Evolutionary conservation across 768 basidiomycete genomes (phyloP), one percentile per base, ranked within the genome.

Genomic region (Tulasnella sp.): DNA sequence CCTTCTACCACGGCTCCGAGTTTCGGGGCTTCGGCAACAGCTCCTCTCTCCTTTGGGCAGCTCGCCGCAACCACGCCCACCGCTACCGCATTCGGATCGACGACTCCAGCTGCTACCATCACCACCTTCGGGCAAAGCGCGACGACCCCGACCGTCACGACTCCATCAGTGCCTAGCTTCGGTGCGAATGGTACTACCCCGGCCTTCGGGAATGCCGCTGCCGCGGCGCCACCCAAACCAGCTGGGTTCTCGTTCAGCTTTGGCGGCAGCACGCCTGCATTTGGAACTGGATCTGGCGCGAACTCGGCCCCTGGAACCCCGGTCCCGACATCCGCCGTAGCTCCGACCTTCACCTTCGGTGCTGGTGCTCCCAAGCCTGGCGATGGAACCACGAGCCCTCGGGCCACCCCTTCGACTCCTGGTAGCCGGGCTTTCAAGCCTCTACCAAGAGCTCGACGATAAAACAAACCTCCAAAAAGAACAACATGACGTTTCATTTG

Each of bases 251-350:
- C 42, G 31, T 42, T 71, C 56, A 62, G 36, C 27, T 80, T 71
- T 74, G 71, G 81, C 77, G 76, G 36, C 48, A 80, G 27, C 58
- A 36, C 75, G 2, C 40, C 80, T 36, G 72, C 27, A 46, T 74
- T 48, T 16, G 44, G 21, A 48, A 44, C 40, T 6, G 18, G n/a
- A 42, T 42, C 79, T 42, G 56, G 80, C 52, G 40, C 80, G 38
- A 77, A 38, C 6, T 79, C 83, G 27, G 56, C 75, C 77, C 85
- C 84, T 75, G 81, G 83, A 42, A 82, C 85, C 76, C 74, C 82
- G 19, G 62, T 77, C 39, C 34, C 80, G 27, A 71, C 79, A 19
- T 73, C 68, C 36, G 76, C 79, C 74, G 58, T 82, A 8, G 14
- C 8, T 14, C 73, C 73, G 1, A 74, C 40, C n/a, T 48, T 48